Evolutionary conservation across 495 filamentous ascomycete genomes (phyloP), one percentile per base, ranked within the genome.

Genomic region (Extremus antarcticus): DNA sequence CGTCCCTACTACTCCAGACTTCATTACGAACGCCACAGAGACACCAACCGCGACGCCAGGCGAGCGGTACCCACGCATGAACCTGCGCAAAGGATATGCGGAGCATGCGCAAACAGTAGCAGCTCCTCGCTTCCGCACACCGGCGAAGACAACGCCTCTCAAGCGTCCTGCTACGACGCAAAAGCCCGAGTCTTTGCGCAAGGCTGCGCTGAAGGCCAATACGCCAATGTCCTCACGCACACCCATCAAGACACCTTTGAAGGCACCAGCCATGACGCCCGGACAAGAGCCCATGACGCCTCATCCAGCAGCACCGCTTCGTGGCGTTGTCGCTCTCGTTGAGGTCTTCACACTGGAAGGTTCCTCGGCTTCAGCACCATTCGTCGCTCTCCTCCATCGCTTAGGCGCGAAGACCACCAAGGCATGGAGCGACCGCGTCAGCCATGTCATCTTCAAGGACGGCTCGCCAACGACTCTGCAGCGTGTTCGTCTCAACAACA

Each of bases 381-480:
- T 96, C 65, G 76, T 85, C 16, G 85, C 92, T 56, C 77, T 94
- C 8, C 74, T 96, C 40, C 77, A 77, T 4, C 81, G 86, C 51
- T 88, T 98, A 78, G 92, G 92, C 10, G 92, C 90, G 17, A 79
- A 81, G 25, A 90, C 86, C 60, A 78, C 94, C 15, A 87, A 85
- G 69, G 76, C 74, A 21, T 98, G 92, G 92, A 87, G 83, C 65
- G 74, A 94, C 29, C 87, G 87, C 2, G 90, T 96, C 64, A 98
- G 92, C 3, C 92, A 98, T 63, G 87, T 98, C 0, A 82, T 98
- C 1, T 98, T 86, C 71, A 96, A 96, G 64, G 92, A 95, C 69
- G 92, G 92, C 41, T 84, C 84, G 9, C 81, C 87, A 51, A 78
- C 86, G 32, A 96, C 91, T 0, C 66, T 96, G 50, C 85, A 95